These are phyloP conservation scores for Geotrichum carabidarum DNA, from an alignment of 1,139 yeast species.

Conservation along the genomic window DNA sequence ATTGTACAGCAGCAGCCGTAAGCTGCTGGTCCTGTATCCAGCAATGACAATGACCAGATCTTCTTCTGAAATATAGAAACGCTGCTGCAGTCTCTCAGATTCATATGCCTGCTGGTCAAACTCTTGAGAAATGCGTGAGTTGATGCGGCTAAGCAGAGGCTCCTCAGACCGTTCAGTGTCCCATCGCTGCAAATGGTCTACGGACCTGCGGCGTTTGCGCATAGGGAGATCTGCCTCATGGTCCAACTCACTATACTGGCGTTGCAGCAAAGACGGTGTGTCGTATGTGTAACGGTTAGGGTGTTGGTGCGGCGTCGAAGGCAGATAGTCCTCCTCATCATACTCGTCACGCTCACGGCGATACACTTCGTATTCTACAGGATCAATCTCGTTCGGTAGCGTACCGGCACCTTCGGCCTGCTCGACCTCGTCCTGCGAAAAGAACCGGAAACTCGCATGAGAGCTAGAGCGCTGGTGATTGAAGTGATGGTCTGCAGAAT, in stretches of 20 bases:
- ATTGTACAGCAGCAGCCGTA: constrained; percentile 49
- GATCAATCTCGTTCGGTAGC: constrained; percentile 56
- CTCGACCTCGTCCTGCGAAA: constrained; percentile 76
- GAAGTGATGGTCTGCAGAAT: constrained; percentile 15
- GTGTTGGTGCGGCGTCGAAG: constrained; percentile 25
- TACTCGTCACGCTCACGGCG: constrained; percentile 26
- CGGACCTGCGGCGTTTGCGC: constrained; percentile 17
- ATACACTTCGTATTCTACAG: constrained; percentile 41
- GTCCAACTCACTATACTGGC: constrained; percentile 5
- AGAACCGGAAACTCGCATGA: constrained; percentile 56
- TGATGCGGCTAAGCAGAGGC: constrained; percentile 21
- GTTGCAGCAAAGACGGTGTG: constrained; percentile 2
- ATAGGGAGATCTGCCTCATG: constrained; percentile 8
- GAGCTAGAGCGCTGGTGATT: constrained; percentile 30
- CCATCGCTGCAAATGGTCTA: constrained; percentile 20
- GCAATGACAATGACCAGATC: constrained; percentile 92
- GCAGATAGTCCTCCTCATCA: constrained; percentile 24
- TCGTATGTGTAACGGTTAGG: constrained; percentile 25
- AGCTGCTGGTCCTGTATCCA: constrained; percentile 60
- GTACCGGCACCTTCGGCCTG: constrained; percentile 80
- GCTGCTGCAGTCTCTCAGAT: constrained; percentile 53
- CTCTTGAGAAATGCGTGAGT: constrained; percentile 16
- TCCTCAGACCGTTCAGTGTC: constrained; percentile 21
- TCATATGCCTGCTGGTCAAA: constrained; percentile 20
- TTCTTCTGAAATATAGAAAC: constrained; percentile 91